Conservation (phyloP, 305 asterid species). For the Rubia peregrina region DNA sequence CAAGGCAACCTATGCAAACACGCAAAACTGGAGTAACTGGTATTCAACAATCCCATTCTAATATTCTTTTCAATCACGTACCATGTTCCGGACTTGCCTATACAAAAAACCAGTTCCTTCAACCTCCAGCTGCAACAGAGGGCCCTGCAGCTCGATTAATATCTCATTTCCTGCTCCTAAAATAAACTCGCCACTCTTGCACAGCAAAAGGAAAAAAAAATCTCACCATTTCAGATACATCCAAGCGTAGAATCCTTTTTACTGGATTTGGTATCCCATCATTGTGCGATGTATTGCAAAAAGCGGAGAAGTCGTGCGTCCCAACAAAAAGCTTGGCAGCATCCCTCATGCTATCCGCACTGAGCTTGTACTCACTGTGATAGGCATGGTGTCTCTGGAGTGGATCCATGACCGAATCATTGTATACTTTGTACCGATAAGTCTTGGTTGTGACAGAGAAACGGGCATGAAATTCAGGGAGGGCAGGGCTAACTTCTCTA, state of each 20-base stretch:
- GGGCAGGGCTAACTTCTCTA: slow-evolving; percentile 63
- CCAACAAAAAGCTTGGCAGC: slow-evolving; percentile 77
- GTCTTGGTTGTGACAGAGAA: slow-evolving; percentile 76
- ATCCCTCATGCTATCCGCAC: slow-evolving; percentile 53
- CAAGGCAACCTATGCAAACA: slow-evolving; percentile 54
- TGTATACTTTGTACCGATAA: slow-evolving; percentile 62
- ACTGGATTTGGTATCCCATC: slow-evolving; percentile 61
- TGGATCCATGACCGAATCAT: slow-evolving; percentile 72
- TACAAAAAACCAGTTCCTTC: slow-evolving; percentile 91
- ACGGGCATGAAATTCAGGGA: slow-evolving; percentile 81
- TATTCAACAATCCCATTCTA: background rate
- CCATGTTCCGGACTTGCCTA: slow-evolving; percentile 96
- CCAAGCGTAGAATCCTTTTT: slow-evolving; percentile 56
- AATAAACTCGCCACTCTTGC: background rate
- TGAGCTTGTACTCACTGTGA: slow-evolving; percentile 61
- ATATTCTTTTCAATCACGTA: slow-evolving; percentile 18
- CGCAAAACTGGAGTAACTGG: background rate
- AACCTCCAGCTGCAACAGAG: slow-evolving; percentile 72
- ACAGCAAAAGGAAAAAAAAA: slow-evolving; percentile 5
- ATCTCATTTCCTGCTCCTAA: background rate
- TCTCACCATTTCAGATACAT: slow-evolving; percentile 60
- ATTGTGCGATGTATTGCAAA: slow-evolving; percentile 64
- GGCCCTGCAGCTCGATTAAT: slow-evolving; percentile 46
- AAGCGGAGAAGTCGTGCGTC: slow-evolving; percentile 75
- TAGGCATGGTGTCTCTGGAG: slow-evolving; percentile 63